Base-by-base conservation (phyloP, 2,329 filamentous ascomycete genomes). In the Fusarium siculi region DNA sequence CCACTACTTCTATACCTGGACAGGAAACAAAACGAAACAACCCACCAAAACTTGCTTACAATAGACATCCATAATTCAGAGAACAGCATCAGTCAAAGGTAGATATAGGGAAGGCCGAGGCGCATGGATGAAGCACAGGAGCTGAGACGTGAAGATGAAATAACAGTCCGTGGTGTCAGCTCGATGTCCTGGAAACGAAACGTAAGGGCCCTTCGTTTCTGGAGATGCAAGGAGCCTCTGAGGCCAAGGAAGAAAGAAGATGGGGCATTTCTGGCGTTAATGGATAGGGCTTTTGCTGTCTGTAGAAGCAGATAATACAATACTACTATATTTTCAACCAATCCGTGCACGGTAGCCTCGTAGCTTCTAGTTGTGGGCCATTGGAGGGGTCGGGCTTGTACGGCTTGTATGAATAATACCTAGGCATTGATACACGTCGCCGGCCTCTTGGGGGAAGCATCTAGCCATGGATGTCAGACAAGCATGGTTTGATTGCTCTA, bases 211-310 rank as follows among this genome's bases (percentile, higher is more conserved):
- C 36, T 32, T 58, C 25, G 72, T 68, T 72, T 72, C 67, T 72
- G 58, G 67, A 68, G 57, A 73, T 55, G 52, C 42, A 66, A 66
- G 49, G 37, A 60, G 52, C 71, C 55, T 65, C 36, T 52, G 40
- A 39, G 67, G 58, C 57, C 43, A 58, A 58, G 34, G 32, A 72
- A 64, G 47, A 49, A 68, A 64, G 47, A 49, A 65, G 71, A 74
- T 30, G 65, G 67, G 58, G 63, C 71, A 73, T 73, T 74, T 66
- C 71, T 68, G 71, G 71, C 71, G 71, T 73, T 74, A 72, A 54
- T 72, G 71, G 71, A 61, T 53, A 61, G 52, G 71, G 47, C 49
- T 68, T 67, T 65, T 74, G 55, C 63, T 65, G 39, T 64, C 58
- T 73, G 60, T 61, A 34, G 58, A 74, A 47, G 70, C 71, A 72